Base-by-base conservation (phyloP, 1,284 basidiomycete species). In the Ceratobasidium theobromae region DNA sequence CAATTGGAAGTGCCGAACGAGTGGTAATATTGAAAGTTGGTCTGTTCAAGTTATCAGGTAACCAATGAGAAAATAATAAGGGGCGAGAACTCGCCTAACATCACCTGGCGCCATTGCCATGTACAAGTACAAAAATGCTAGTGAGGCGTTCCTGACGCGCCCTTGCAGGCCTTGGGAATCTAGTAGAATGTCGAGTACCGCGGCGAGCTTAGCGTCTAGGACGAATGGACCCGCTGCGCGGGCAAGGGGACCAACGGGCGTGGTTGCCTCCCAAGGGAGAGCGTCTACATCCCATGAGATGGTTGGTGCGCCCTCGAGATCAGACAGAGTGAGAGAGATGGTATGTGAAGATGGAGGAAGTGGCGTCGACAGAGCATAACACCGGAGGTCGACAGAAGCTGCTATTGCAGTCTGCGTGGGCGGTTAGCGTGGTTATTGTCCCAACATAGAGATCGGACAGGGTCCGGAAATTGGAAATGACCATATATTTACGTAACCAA, bases 91-190 rank as follows among this genome's bases (percentile, higher is more conserved):
- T 76, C 66, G 2, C 57, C 57, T 27, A 18, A 38, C 21, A 14
- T 60, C 57, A 16, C 45, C 57, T 41, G n/a, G n/a, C n/a, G 83
- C 80, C 72, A 95, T 81, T 55, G 83, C 82, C 87, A 98, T 91
- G 80, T 96, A 98, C 67, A 98, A 80, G 78, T 99, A 98, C 70
- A 99, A 80, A 82, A 98, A 98, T 3, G 94, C 89, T 27, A 93
- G 77, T 60, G 84, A 81, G 4, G 94, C 93, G 18, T 40, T 32
- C 23, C 57, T 11, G 1, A 60, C 45, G 6, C 57, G 43, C 18
- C 57, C 57, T 5, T 60, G 43, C 3, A 69, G 21, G 53, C 66
- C 38, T 77, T 75, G 33, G 8, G 52, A 27, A 18, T 65, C 58
- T 30, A 80, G 78, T 62, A 91, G 74, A 21, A 82, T 82, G 9